Base-by-base conservation (phyloP, 2,329 filamentous ascomycete genomes). In the Sphaerulina musiva region DNA sequence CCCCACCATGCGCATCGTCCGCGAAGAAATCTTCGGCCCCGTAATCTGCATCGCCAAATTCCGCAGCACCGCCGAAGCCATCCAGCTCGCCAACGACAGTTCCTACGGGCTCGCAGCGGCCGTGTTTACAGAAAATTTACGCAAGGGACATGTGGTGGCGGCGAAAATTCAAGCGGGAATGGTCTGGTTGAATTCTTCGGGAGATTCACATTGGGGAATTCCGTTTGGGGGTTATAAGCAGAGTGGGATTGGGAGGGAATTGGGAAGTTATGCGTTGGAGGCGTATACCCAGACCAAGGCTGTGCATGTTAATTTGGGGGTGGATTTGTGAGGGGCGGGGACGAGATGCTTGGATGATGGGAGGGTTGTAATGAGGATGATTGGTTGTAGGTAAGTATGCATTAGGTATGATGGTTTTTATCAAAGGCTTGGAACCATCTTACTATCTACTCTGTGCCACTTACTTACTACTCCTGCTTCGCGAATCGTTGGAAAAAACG, bases 101-200 rank as follows among this genome's bases (percentile, higher is more conserved):
- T 78, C 75, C 1, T 85, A 83, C 59, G 82, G 82, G 1, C 74
- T 85, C 0, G 81, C 78, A 4, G 48, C 48, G 4, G 48, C 48
- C 7, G 68, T 86, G 2, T 86, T 85, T 60, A 85, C 78, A 0
- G 72, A 78, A 53, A 77, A 83, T 62, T 73, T 85, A 63, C 78
- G 79, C 62, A 79, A 78, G 61, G 84, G 81, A 4, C 78, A 76
- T 63, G 68, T 71, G 10, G 65, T 77, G 1, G 74, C 75, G 1
- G 62, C 72, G 14, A 63, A 64, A 20, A 73, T 87, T 44, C 81
- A 86, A 67, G 78, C 81, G 9, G 84, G 84, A 38, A 85, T 85
- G 78, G 83, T 87, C 4, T 85, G 83, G 73, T 79, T 87, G 65
- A 87, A 87, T 36, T 50, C 63, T 78, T 75, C 61, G 77, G 77